Base-by-base conservation (phyloP, 1,284 basidiomycete genomes). In the Cutaneotrichosporon cutaneum region DNA sequence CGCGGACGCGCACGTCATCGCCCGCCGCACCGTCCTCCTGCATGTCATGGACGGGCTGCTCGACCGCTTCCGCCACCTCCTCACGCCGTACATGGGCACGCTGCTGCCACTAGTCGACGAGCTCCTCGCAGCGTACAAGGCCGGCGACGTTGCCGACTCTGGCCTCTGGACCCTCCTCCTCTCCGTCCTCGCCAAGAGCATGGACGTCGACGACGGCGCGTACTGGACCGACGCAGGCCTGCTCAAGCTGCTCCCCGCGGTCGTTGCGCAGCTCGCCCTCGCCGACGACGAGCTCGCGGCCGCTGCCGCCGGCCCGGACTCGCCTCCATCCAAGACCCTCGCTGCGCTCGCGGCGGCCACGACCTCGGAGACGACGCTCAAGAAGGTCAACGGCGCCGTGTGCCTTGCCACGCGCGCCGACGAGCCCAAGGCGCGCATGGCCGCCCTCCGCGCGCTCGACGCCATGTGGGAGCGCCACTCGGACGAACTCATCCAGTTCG, bases 211-310 rank as follows among this genome's bases (percentile, higher is more conserved):
- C 72, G 90, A 96, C 68, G 88, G 88, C 69, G 91, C 82, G 9
- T 96, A 90, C 83, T 97, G 94, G 94, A 87, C 90, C 26, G 88
- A 92, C 62, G 86, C 90, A 66, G 88, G 88, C 61, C 78, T 92
- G 22, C 83, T 85, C 21, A 85, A 86, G 66, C 77, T 92, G 16
- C 75, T 86, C 1, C 76, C 83, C 1, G 80, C 84, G 0, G 73
- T 94, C 26, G 81, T 90, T 21, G 80, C 82, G 26, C 92, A 94
- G 78, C 80, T 91, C 30, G 77, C 84, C 16, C 75, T 86, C n/a
- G 83, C 83, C 64, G 55, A 71, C 26, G 39, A 42, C n/a, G 39
- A 58, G 8, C 55, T 64, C 39, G 61, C 61, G 13, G 55, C 57
- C 35, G 65, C 59, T n/a, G 55, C 63, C 1, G 48, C 63, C 30